phyloP scores from a whole-genome alignment of 139 green algal species.

The Chlorella sp. region DNA sequence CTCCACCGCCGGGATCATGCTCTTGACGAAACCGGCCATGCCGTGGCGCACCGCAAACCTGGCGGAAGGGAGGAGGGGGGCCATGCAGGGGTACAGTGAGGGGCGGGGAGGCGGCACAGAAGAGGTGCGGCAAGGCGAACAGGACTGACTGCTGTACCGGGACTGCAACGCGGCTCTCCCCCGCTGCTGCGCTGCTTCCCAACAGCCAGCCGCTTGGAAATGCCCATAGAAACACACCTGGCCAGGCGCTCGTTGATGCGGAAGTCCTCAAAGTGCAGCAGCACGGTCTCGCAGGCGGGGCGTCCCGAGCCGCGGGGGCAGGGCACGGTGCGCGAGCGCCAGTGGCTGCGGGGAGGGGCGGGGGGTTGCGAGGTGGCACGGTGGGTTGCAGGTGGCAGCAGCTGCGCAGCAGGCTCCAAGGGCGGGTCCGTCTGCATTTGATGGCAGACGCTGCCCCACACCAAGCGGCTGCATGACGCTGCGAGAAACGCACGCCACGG shows the following conservation, averaged over 20 bases:
- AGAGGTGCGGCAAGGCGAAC: too few species aligned
- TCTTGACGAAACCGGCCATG: conserved; percentile 91
- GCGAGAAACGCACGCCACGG: too few species aligned
- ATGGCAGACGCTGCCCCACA: too few species aligned
- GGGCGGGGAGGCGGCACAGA: not conserved
- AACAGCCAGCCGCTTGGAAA: not conserved
- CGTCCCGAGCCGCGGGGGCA: conserved; percentile 67
- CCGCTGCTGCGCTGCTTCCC: too few species aligned
- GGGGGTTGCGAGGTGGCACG: not conserved
- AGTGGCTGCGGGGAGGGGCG: conserved; percentile 19
- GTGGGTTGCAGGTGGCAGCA: too few species aligned
- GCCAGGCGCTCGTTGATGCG: conserved; percentile 32
- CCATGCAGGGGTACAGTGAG: not conserved
- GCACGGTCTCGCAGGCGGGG: conserved; percentile 77
- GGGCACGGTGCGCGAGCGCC: conserved; percentile 65
- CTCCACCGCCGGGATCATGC: conserved; percentile 64
- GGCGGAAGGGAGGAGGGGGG: not conserved
- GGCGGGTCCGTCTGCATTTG: too few species aligned
- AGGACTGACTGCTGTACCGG: too few species aligned
- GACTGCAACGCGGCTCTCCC: too few species aligned
- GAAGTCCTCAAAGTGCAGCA: conserved; percentile 93
- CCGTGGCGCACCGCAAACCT: conserved; percentile 74
- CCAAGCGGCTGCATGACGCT: too few species aligned
- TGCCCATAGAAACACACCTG: not conserved
- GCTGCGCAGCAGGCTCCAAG: too few species aligned